phyloP scores from a whole-genome alignment of 2,329 filamentous ascomycete species.

The Cladophialophora yegresii region DNA sequence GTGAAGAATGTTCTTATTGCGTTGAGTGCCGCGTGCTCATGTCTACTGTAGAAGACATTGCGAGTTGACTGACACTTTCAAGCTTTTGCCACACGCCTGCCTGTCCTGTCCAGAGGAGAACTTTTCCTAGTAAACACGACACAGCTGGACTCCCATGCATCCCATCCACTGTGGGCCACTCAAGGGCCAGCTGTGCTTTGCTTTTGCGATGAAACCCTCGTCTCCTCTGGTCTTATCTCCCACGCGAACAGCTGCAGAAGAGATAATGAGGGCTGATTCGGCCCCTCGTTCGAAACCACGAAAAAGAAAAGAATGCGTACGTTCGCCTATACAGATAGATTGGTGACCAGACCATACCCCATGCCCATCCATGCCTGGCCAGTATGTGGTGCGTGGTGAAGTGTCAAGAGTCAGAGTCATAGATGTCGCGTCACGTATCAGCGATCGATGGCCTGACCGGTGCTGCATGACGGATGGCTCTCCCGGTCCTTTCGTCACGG shows the following conservation, averaged over 20 bases:
- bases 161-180: background rate
- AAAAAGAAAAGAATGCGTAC: constrained; percentile 11
- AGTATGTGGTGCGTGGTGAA: background rate
- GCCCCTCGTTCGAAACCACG: background rate
- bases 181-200: background rate
- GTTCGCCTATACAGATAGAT: constrained; percentile 18
- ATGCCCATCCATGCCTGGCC: background rate
- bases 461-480: too few relatives aligned
- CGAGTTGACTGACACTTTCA: background rate
- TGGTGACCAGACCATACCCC: too few relatives aligned
- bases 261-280: background rate
- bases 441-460: too few relatives aligned
- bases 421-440: too few relatives aligned
- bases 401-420: too few relatives aligned
- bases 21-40: background rate
- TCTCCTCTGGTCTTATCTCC: background rate
- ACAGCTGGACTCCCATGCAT: background rate
- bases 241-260: background rate
- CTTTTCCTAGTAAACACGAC: background rate
- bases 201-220: background rate
- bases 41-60: background rate
- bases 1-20: background rate
- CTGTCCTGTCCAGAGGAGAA: background rate
- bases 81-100: background rate
- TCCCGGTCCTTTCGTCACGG: too few relatives aligned